These are phyloP conservation scores for Hippophae rhamnoides DNA, from an alignment of 306 rosid species.

Conservation along the genomic window DNA sequence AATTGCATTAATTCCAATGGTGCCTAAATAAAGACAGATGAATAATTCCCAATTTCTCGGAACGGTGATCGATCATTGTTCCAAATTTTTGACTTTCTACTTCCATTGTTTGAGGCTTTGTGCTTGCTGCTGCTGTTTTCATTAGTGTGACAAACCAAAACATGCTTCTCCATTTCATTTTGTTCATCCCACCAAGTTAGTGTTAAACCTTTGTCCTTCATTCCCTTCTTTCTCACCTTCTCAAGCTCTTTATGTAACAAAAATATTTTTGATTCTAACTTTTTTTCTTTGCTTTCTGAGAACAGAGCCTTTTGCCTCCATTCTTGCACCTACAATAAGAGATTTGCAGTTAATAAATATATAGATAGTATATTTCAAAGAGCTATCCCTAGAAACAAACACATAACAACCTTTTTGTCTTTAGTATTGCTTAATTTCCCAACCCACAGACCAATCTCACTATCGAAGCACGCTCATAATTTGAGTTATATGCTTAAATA, in stretches of 20 bases:
- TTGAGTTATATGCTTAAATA: no score
- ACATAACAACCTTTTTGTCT: no score
- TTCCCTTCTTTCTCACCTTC: constrained; percentile 23
- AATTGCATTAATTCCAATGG: constrained; percentile 31
- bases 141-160: constrained; percentile 44
- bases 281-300: constrained; percentile 42
- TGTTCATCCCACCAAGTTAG: constrained; percentile 27
- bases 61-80: constrained; percentile 35
- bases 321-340: constrained; percentile 55
- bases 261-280: constrained; percentile 36
- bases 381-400: no score
- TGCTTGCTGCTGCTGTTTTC: constrained; percentile 28
- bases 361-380: no score
- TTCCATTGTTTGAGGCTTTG: constrained; percentile 22
- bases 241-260: constrained; percentile 34
- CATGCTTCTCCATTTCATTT: constrained; percentile 64
- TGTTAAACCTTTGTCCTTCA: constrained; percentile 15
- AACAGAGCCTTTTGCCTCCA: constrained; percentile 70
- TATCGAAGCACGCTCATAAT: no score
- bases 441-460: no score
- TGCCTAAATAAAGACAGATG: constrained; percentile 32
- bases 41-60: constrained; percentile 52
- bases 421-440: no score
- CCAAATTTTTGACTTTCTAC: constrained; percentile 23
- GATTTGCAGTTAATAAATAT: no score